These are phyloP conservation scores for Crassisporium funariophilum DNA, from an alignment of 768 basidiomycete genomes.

Conservation along the genomic window DNA sequence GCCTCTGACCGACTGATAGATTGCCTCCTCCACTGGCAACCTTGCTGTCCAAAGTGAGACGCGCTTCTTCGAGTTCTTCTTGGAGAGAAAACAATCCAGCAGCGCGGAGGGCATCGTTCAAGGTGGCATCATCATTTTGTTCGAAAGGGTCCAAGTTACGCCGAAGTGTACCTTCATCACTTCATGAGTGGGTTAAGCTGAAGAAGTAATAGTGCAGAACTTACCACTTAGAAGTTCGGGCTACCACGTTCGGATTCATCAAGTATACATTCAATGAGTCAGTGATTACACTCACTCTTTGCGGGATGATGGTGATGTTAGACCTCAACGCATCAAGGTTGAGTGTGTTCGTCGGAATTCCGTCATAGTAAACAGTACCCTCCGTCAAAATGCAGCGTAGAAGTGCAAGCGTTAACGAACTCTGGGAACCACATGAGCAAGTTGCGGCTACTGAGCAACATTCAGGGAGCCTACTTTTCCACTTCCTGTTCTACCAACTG, in stretches of 20 bases:
- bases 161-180: conserved; percentile 56
- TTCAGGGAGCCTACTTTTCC: conserved; percentile 36
- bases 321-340: conserved; percentile 60
- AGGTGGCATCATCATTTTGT: conserved; percentile 51
- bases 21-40: conserved; percentile 63
- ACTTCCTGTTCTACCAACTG: conserved; percentile 47
- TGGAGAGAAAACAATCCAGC: conserved; percentile 43
- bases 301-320: conserved; percentile 64
- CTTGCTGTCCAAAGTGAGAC: conserved; percentile 47
- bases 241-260: conserved; percentile 17
- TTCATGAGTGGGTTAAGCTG: neutral
- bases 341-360: conserved; percentile 46
- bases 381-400: conserved; percentile 59
- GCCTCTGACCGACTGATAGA: conserved; percentile 76
- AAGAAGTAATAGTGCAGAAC: neutral
- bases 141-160: conserved; percentile 72
- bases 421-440: conserved; percentile 28
- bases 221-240: conserved; percentile 54
- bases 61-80: conserved; percentile 46
- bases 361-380: conserved; percentile 60
- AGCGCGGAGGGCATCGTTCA: conserved; percentile 42
- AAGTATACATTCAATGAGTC: neutral
- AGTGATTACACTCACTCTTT: conserved; percentile 14
- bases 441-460: neutral
- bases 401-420: conserved; percentile 60